A percentile compares a stretch with the other conserved stretches of the same genome.
These are phyloP conservation scores for Trichoderma guizhouense DNA, from an alignment of 2,329 filamentous ascomycete genomes.

Conservation along the genomic window DNA sequence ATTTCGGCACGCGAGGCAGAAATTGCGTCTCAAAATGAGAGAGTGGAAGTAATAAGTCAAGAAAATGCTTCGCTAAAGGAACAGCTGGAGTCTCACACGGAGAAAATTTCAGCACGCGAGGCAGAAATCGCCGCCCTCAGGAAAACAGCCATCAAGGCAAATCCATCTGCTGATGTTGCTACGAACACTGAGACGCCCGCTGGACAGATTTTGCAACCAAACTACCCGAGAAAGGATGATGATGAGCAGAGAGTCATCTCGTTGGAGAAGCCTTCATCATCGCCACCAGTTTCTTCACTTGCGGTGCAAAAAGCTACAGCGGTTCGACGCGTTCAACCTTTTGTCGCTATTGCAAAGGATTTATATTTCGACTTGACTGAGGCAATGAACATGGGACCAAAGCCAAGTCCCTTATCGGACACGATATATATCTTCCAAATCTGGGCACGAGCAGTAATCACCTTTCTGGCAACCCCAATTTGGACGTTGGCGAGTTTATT, in stretches of 20 bases:
- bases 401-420: neutral
- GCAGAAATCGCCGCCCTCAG: neutral
- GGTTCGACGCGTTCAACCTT: neutral
- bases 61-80: neutral
- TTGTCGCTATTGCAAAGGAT: neutral
- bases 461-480: conserved; percentile 18
- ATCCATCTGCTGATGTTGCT: neutral
- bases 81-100: neutral
- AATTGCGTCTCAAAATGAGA: neutral
- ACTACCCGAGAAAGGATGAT: neutral
- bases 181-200: neutral
- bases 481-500: conserved; percentile 22
- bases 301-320: neutral
- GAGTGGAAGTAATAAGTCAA: neutral
- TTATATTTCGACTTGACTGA: neutral
- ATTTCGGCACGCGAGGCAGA: too few species aligned
- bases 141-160: neutral
- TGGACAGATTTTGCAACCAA: neutral
- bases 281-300: neutral
- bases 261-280: neutral
- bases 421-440: neutral
- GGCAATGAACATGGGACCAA: neutral
- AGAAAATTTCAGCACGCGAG: neutral
- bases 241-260: neutral
- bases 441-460: neutral